These are phyloP conservation scores for Microsporum audouinii DNA, from an alignment of 2,329 filamentous ascomycete species.

Conservation along the genomic window DNA sequence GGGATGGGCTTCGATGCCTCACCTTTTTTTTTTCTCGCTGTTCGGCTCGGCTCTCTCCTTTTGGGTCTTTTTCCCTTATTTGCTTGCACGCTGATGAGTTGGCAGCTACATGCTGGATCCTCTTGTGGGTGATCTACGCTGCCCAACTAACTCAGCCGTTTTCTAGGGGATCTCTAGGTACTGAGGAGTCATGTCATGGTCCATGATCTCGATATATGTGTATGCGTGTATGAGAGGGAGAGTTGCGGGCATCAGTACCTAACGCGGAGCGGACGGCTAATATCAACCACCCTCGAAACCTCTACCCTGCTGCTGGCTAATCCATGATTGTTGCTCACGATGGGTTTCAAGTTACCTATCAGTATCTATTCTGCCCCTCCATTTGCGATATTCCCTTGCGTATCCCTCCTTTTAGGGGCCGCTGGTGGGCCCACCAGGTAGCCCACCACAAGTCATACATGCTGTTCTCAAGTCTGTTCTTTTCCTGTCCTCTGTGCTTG, in stretches of 20 bases:
- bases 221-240: not conserved
- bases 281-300: not conserved
- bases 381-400: conserved; percentile 2
- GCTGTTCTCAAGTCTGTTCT: not conserved
- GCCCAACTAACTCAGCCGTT: conserved; percentile 12
- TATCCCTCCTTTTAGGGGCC: not conserved
- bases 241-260: not conserved
- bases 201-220: not conserved
- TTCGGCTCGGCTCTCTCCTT: conserved; percentile 13
- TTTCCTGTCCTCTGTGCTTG: not conserved
- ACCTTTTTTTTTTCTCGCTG: conserved; percentile 13
- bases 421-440: not conserved
- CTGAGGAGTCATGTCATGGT: not conserved
- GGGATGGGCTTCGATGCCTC: conserved; percentile 15
- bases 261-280: not conserved
- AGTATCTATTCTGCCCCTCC: conserved; percentile 4
- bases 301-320: not conserved
- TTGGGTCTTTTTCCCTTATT: conserved; percentile 10
- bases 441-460: not conserved
- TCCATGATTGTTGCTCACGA: not conserved
- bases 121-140: conserved; percentile 26
- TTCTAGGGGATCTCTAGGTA: not conserved
- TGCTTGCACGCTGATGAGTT: conserved; percentile 15
- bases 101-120: conserved; percentile 24
- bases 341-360: conserved; percentile 5